phyloP scores from a whole-genome alignment of 129 eudicot genomes.

The Artemisia argyi region DNA sequence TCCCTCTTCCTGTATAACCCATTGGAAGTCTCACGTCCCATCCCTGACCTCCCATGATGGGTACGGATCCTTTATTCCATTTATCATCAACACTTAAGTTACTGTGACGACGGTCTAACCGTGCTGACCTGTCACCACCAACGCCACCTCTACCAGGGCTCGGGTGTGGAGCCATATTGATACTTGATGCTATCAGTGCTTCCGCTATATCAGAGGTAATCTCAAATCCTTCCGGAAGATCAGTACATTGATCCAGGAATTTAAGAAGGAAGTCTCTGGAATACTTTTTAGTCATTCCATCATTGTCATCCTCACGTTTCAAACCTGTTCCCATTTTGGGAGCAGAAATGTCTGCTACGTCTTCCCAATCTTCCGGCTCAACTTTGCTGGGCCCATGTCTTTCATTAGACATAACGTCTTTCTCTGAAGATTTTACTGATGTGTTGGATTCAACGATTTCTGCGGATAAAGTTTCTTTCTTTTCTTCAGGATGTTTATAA shows the following conservation, averaged over 20 bases:
- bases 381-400: constrained; percentile 40
- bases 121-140: constrained; percentile 53
- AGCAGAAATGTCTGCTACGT: constrained; percentile 76
- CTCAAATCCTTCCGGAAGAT: constrained; percentile 71
- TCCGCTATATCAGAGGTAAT: constrained; percentile 46
- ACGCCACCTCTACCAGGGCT: constrained; percentile 56
- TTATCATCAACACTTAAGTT: constrained; percentile 54
- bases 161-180: constrained; percentile 44
- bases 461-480: constrained; percentile 14
- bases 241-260: constrained; percentile 60
- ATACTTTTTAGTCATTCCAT: constrained; percentile 52
- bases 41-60: constrained; percentile 44
- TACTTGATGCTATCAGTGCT: constrained; percentile 24
- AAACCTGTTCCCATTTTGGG: constrained; percentile 53
- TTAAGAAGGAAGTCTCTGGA: constrained; percentile 92
- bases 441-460: constrained; percentile 29
- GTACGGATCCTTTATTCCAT: constrained; percentile 64
- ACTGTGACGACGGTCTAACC: constrained; percentile 57
- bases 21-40: constrained; percentile 47
- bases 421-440: constrained; percentile 34
- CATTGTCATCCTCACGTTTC: constrained; percentile 54
- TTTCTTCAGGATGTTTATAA: constrained; percentile 87
- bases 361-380: constrained; percentile 99
- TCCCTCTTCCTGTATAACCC: constrained; percentile 43
- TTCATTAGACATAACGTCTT: constrained; percentile 28